These are phyloP conservation scores for Epichloe amarillans DNA, from an alignment of 2,329 filamentous ascomycete species.

Conservation along the genomic window DNA sequence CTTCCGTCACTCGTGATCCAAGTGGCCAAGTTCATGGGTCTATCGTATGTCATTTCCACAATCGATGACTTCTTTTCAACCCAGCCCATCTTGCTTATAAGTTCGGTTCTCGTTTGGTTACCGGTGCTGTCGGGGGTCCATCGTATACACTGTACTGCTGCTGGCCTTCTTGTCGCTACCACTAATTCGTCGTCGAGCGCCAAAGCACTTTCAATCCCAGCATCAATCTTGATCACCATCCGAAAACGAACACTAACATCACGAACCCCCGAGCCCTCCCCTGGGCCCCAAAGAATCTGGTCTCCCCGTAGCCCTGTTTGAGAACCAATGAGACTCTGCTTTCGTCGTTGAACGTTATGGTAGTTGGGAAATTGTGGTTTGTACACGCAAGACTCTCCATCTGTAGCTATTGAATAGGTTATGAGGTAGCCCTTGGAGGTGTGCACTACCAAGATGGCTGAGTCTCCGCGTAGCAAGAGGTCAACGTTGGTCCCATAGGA, in stretches of 20 bases:
- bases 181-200: constrained; percentile 87
- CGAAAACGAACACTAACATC: constrained; percentile 87
- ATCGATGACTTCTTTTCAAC: constrained; percentile 65
- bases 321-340: constrained; percentile 48
- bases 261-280: constrained; percentile 72
- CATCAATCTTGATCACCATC: constrained; percentile 97
- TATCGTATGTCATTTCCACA: constrained; percentile 79
- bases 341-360: constrained; percentile 47
- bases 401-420: constrained; percentile 82
- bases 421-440: constrained; percentile 80
- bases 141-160: constrained; percentile 90
- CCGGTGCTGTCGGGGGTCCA: constrained; percentile 78
- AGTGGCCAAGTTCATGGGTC: constrained; percentile 88
- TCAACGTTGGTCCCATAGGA: constrained; percentile 78
- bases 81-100: constrained; percentile 79
- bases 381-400: constrained; percentile 72
- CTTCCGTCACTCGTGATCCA: constrained; percentile 85
- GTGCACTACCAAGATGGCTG: constrained; percentile 80
- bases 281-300: constrained; percentile 57
- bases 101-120: constrained; percentile 79
- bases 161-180: constrained; percentile 80
- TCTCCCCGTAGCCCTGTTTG: constrained; percentile 42
- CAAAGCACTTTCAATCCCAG: constrained; percentile 76
- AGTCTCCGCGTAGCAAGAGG: constrained; percentile 79
- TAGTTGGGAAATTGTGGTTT: constrained; percentile 64